A percentile compares a stretch with the other conserved stretches of the same genome.
Conservation (phyloP, 176 grass and related monocot species). For the Pharus latifolius region DNA sequence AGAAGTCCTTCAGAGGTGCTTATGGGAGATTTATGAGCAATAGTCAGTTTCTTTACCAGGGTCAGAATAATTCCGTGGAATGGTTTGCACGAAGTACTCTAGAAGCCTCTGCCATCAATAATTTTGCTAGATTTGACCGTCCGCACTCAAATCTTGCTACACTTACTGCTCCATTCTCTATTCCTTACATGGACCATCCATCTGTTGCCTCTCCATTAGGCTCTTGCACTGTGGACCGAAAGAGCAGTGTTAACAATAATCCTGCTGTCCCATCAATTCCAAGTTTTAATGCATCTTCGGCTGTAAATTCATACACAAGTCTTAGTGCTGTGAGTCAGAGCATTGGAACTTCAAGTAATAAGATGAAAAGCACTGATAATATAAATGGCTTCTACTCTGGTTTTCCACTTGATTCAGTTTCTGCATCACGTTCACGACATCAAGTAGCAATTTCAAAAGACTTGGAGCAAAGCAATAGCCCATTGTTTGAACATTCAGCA, state of each 20-base stretch:
- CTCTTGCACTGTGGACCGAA: conserved; percentile 21
- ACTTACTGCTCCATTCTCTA: conserved; percentile 21
- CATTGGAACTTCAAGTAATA: conserved; percentile 12
- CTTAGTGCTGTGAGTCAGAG: conserved; percentile 15
- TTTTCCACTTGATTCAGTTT: conserved; percentile 24
- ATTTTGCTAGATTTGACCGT: conserved; percentile 20
- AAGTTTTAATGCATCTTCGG: conserved; percentile 29
- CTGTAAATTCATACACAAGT: conserved; percentile 12
- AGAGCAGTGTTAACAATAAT: conserved; percentile 19
- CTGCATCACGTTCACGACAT: conserved; percentile 7
- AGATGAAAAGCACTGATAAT: conserved; percentile 3
- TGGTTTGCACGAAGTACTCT: conserved; percentile 34
- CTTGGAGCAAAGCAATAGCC: conserved; percentile 19
- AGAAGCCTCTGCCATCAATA: conserved; percentile 13
- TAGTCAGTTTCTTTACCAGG: conserved; percentile 25
- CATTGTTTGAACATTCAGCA: conserved; percentile 27
- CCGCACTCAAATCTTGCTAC: conserved; percentile 16
- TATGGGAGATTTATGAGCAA: conserved; percentile 16
- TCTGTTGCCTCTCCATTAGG: conserved; percentile 1
- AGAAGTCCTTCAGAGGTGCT: conserved; percentile 17
- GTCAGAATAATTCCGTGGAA: conserved; percentile 24
- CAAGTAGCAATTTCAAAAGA: conserved; percentile 14
- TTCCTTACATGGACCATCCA: conserved; percentile 22
- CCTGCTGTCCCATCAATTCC: conserved; percentile 25
- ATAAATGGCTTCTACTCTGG: conserved; percentile 13